phyloP scores from a whole-genome alignment of 345 rosid genomes.

The Lumnitzera racemosa region DNA sequence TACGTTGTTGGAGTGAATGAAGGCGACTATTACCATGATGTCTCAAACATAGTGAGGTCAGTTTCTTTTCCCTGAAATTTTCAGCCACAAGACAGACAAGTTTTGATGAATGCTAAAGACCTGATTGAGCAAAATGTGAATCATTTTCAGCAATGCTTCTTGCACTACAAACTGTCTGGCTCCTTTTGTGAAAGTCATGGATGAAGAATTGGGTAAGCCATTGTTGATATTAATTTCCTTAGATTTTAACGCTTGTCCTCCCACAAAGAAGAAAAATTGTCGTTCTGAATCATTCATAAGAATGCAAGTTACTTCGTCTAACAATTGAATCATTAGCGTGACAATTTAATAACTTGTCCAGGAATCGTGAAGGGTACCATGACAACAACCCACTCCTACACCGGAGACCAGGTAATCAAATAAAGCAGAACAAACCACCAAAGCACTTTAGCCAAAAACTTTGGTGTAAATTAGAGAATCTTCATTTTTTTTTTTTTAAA shows the following conservation, averaged over 20 bases:
- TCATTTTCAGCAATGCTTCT: constrained; percentile 76
- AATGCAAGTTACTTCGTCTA: too few species aligned
- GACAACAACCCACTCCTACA: constrained; percentile 99
- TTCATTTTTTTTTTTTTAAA: background rate
- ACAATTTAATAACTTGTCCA: constrained; percentile 16
- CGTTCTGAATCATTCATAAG: too few species aligned
- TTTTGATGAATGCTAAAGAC: background rate
- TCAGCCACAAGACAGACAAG: background rate
- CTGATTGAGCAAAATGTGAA: background rate
- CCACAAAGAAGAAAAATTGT: too few species aligned
- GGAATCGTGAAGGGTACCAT: constrained; percentile 98
- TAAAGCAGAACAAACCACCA: background rate
- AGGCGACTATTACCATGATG: constrained; percentile 66
- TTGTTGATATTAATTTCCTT: background rate
- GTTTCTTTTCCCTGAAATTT: constrained; percentile 1
- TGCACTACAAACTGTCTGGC: constrained; percentile 98
- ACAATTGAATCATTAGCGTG: background rate
- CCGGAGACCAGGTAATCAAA: constrained; percentile 82
- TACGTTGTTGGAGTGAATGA: constrained; percentile 94
- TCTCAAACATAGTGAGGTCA: constrained; percentile 76
- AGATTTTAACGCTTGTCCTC: too few species aligned
- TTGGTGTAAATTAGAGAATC: background rate
- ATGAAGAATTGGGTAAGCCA: constrained; percentile 78
- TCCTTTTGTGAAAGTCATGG: constrained; percentile 83
- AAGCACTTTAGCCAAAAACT: background rate